Conservation (phyloP, 371 early-diverging fungal genomes). For the Syncephalastrum sp. region DNA sequence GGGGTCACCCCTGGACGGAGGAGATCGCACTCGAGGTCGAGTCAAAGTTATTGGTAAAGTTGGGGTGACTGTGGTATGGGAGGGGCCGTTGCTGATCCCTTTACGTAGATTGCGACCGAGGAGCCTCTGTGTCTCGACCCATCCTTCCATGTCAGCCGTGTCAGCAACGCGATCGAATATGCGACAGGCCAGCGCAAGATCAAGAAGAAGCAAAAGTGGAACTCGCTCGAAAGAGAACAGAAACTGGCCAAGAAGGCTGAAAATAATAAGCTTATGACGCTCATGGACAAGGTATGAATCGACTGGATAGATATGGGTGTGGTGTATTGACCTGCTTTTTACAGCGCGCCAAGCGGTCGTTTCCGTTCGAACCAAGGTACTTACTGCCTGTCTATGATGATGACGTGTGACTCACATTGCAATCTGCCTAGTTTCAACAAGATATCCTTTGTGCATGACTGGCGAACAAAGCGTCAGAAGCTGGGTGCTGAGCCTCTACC, state of each 20-base stretch:
- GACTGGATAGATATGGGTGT: not conserved
- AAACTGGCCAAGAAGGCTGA: conserved; percentile 60
- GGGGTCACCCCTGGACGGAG: conserved; percentile 49
- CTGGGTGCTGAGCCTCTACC: conserved; percentile 45
- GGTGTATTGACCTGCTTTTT: not conserved
- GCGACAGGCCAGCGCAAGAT: conserved; percentile 32
- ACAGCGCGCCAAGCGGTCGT: conserved; percentile 45
- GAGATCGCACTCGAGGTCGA: conserved; percentile 55
- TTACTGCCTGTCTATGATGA: not conserved
- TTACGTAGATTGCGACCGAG: conserved; percentile 52
- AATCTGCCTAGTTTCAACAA: conserved; percentile 51
- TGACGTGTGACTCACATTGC: not conserved
- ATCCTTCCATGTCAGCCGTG: conserved; percentile 53
- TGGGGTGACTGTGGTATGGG: not conserved
- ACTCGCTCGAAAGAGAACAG: conserved; percentile 60
- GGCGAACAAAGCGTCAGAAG: conserved; percentile 54
- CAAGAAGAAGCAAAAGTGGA: conserved; percentile 58
- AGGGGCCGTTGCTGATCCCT: not conserved
- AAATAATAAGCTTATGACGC: conserved; percentile 56
- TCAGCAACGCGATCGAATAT: conserved; percentile 57
- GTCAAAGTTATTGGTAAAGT: conserved; percentile 55
- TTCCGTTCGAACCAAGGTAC: conserved; percentile 45
- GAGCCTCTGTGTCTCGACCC: conserved; percentile 62
- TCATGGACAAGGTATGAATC: conserved; percentile 56
- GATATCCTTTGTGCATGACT: conserved; percentile 62